phyloP scores from a whole-genome alignment of 1,284 basidiomycete genomes.

The Naganishia albida region DNA sequence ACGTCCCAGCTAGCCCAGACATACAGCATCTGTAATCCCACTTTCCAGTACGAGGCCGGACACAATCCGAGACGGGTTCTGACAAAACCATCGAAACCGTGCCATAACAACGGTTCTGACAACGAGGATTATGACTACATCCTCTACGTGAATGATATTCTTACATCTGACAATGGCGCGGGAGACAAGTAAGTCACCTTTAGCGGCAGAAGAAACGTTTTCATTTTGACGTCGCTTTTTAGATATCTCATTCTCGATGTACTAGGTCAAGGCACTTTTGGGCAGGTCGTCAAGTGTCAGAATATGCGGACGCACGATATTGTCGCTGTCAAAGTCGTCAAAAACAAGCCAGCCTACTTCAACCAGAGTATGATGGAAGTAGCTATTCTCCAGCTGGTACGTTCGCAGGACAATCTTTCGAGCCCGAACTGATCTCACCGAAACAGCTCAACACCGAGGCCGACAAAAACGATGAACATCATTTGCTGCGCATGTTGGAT shows the following conservation, averaged over 20 bases:
- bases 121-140: conserved; percentile 98
- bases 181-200: conserved; percentile 73
- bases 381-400: conserved; percentile 88
- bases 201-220: neutral
- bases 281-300: conserved; percentile 99
- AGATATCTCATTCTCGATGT: conserved; percentile 98
- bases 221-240: conserved; percentile 34
- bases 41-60: conserved; percentile 86
- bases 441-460: conserved; percentile 82
- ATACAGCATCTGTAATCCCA: conserved; percentile 86
- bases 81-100: conserved; percentile 91
- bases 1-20: conserved; percentile 84
- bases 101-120: conserved; percentile 90
- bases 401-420: conserved; percentile 45
- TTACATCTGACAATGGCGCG: conserved; percentile 74
- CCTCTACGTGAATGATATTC: conserved; percentile 92
- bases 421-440: neutral
- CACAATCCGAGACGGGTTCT: conserved; percentile 91
- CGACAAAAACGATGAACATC: conserved; percentile 92
- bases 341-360: conserved; percentile 99
- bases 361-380: conserved; percentile 99
- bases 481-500: conserved; percentile 91
- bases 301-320: conserved; percentile 99
- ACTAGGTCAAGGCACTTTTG: conserved; percentile 96
- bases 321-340: conserved; percentile 97